Conservation (phyloP, 2,329 filamentous ascomycete species). For the Scedosporium aurantiacum region DNA sequence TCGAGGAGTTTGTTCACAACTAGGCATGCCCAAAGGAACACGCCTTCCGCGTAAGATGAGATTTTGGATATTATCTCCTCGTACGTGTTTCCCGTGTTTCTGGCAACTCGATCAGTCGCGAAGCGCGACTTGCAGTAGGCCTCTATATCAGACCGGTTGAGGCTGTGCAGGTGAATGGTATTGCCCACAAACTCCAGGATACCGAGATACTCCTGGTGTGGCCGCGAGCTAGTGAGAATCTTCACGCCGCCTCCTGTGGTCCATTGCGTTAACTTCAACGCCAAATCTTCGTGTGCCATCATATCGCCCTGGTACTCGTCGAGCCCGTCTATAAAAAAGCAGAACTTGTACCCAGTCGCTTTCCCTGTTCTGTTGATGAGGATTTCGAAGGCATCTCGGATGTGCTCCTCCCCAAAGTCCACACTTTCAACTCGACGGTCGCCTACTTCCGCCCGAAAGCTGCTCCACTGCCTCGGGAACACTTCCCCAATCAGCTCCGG, state of each 20-base stretch:
- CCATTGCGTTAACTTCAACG: neutral
- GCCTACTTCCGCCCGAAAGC: neutral
- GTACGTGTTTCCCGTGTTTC: neutral
- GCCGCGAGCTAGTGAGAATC: neutral
- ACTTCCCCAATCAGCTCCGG: neutral
- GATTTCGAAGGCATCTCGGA: neutral
- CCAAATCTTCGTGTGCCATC: neutral
- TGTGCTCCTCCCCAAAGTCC: neutral
- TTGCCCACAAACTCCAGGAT: neutral
- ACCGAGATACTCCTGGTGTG: neutral
- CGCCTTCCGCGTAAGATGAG: slow-evolving; percentile 1
- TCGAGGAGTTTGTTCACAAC: neutral
- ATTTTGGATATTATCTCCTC: neutral
- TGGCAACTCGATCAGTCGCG: neutral
- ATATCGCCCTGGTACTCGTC: neutral
- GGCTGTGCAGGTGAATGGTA: neutral
- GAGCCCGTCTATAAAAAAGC: slow-evolving; percentile 3
- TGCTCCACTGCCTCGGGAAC: neutral
- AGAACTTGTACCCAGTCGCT: neutral
- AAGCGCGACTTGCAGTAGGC: neutral
- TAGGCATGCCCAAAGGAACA: slow-evolving; percentile 8
- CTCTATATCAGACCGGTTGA: neutral
- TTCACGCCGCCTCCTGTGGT: neutral
- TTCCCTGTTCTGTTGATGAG: neutral
- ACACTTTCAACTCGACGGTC: neutral